Conservation (phyloP, 2,329 filamentous ascomycete genomes). For the Fonsecaea multimorphosa region DNA sequence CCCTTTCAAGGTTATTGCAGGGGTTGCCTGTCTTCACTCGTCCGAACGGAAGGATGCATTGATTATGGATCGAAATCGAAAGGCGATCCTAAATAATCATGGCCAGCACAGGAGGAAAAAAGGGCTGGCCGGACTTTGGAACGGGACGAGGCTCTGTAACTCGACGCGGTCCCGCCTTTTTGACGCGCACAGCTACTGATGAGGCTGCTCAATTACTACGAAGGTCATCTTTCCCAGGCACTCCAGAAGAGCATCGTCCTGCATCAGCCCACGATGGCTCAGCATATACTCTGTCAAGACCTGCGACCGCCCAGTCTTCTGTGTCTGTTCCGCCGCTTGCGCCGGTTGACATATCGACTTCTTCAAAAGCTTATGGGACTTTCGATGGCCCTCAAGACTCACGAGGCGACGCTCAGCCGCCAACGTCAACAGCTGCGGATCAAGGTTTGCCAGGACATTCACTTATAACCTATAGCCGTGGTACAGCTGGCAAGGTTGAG, state of each 20-base stretch:
- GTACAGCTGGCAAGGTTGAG: slow-evolving; percentile 17
- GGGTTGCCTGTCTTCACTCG: not conserved
- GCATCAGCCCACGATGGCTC: slow-evolving; percentile 19
- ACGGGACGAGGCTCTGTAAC: slow-evolving; percentile 31
- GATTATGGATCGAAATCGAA: slow-evolving; percentile 27
- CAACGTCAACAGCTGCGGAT: not conserved
- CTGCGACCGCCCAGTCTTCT: slow-evolving; percentile 20
- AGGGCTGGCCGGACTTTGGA: slow-evolving; percentile 32
- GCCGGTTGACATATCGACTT: slow-evolving; percentile 1
- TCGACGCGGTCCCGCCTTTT: slow-evolving; percentile 51
- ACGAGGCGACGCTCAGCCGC: not conserved
- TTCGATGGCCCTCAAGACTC: slow-evolving; percentile 23
- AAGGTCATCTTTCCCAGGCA: slow-evolving; percentile 42
- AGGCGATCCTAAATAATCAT: slow-evolving; percentile 16
- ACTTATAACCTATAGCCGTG: not conserved
- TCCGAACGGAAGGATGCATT: slow-evolving; percentile 3
- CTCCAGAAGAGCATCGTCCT: slow-evolving; percentile 21
- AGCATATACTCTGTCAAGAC: slow-evolving; percentile 19
- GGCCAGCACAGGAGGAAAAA: slow-evolving; percentile 30
- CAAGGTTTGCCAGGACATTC: slow-evolving; percentile 8
- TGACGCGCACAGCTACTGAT: slow-evolving; percentile 53
- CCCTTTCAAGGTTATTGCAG: not conserved
- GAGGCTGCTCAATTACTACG: slow-evolving; percentile 53
- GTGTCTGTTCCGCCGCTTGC: slow-evolving; percentile 3
- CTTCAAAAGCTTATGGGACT: slow-evolving; percentile 25